Base-by-base conservation (phyloP, 2,329 filamentous ascomycete genomes). In the Hypomyces perniciosus region DNA sequence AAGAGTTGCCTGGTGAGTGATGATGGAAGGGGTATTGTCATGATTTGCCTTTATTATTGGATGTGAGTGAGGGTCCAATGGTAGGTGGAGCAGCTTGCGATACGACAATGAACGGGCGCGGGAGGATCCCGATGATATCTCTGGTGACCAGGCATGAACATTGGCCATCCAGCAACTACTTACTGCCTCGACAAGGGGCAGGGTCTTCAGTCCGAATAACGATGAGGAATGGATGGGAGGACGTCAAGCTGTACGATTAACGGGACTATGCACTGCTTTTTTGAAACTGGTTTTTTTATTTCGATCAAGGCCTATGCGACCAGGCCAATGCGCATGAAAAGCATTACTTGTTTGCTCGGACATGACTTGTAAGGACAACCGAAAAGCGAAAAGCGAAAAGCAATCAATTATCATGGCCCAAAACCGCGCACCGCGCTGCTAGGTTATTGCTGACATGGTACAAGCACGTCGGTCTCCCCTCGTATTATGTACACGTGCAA, bases 221-320 rank as follows among this genome's bases (percentile, higher is more conserved):
- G 49, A 51, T 38, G 45, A 37, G 20, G 20, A 38, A 31, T 28
- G 48, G 43, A 48, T 20, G 46, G 48, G 44, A 49, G 40, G 29
- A 46, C 51, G 37, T 48, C 44, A 37, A 45, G 48, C 45, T 58
- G 57, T 59, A 59, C 50, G 55, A 58, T 50, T 57, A 54, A 52
- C 53, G 52, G 52, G 52, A 56, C 54, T 51, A 44, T 44, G 47
- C 49, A 44, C 37, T 34, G 37, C 37, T 45, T 44, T 41, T 38
- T 10, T 37, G 40, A 8, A 12, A 12, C 12, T 27, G 26, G 44
- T 38, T 37, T 53, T 47, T 53, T 44, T 42, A 35, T 44, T 20
- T 43, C 38, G 44, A 34, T 31, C 12, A 8, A 44, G 29, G 42
- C 13, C 29, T 27, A 42, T 42, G 27, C 28, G n/a, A 38, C 40